phyloP scores from a whole-genome alignment of 2,329 filamentous ascomycete genomes.

The Cryphonectria carpinicola region DNA sequence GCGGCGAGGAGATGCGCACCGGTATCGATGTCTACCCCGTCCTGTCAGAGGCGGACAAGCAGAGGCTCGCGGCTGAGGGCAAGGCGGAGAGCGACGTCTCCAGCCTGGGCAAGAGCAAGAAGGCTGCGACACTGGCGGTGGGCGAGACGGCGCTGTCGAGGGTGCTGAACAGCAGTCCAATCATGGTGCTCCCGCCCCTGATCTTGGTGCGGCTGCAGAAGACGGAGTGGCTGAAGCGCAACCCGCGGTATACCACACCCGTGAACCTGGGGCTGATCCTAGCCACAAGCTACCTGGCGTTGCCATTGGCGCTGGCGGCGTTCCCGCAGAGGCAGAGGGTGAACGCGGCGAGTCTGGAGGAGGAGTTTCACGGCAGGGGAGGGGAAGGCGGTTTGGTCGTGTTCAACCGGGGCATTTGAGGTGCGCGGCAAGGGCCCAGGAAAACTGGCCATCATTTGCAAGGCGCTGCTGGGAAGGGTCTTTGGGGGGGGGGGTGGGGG shows the following conservation, averaged over 20 bases:
- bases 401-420: conserved; percentile 91
- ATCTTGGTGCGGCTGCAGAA: conserved; percentile 83
- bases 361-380: conserved; percentile 82
- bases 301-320: conserved; percentile 86
- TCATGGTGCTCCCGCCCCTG: conserved; percentile 95
- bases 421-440: not conserved
- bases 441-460: not conserved
- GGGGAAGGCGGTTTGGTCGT: conserved; percentile 84
- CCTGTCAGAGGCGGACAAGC: conserved; percentile 71
- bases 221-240: conserved; percentile 77
- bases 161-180: conserved; percentile 91
- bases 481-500: not conserved
- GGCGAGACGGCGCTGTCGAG: conserved; percentile 90
- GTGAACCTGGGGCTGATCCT: conserved; percentile 89
- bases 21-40: conserved; percentile 94
- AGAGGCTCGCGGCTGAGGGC: conserved; percentile 58
- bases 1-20: conserved; percentile 88
- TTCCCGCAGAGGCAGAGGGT: conserved; percentile 93
- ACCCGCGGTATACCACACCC: conserved; percentile 77
- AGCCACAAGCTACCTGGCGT: conserved; percentile 81
- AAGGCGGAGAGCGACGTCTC: conserved; percentile 66
- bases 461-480: not conserved
- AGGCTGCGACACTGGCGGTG: conserved; percentile 86
- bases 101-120: conserved; percentile 83
- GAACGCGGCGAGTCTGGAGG: conserved; percentile 74